Percentiles rank a stretch among this genome's conserved stretches.
Conservation (phyloP, 1,139 yeast genomes). For the Protomyces inouyei region DNA sequence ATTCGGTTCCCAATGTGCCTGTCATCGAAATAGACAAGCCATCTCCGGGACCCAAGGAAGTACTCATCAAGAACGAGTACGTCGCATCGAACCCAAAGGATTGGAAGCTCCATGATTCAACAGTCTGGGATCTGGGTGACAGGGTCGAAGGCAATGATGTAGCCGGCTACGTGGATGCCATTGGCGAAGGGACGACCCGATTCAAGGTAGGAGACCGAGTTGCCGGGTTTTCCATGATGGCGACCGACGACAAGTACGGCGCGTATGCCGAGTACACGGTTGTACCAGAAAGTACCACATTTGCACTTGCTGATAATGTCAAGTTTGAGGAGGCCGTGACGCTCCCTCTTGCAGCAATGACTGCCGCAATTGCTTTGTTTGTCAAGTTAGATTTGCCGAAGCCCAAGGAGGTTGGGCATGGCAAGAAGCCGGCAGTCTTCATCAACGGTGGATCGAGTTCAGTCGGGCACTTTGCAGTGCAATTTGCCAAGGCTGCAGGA, state of each 20-base stretch:
- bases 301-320: constrained; percentile 3
- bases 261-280: constrained; percentile 19
- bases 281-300: constrained; percentile 6
- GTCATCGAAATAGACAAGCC: neutral
- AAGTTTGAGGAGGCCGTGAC: constrained; percentile 16
- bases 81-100: constrained; percentile 70
- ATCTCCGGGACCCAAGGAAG: constrained; percentile 38
- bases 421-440: neutral
- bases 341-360: constrained; percentile 29
- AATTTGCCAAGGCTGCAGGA: neutral
- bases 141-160: constrained; percentile 41
- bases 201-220: constrained; percentile 53
- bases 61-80: constrained; percentile 54
- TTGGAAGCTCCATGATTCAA: constrained; percentile 54
- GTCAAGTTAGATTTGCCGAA: constrained; percentile 14
- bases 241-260: constrained; percentile 6
- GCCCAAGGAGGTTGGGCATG: neutral
- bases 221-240: constrained; percentile 40
- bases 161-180: constrained; percentile 53
- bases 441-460: neutral
- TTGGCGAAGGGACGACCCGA: constrained; percentile 52
- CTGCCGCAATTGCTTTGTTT: constrained; percentile 26
- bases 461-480: neutral
- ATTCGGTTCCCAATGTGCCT: neutral
- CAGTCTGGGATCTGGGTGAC: neutral